These are phyloP conservation scores for Daedalea quercina DNA, from an alignment of 768 basidiomycete genomes.

Conservation along the genomic window DNA sequence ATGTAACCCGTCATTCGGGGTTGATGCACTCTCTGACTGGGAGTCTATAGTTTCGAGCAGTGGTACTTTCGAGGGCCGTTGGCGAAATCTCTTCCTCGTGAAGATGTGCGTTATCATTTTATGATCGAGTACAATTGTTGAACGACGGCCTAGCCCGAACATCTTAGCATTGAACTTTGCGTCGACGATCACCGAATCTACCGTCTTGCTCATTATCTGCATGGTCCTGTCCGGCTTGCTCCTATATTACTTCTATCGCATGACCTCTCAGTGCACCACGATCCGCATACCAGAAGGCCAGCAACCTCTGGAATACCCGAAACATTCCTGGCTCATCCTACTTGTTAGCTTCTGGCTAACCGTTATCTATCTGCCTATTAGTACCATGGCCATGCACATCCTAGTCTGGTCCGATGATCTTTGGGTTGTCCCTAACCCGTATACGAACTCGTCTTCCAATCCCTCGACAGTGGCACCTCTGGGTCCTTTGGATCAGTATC, in stretches of 20 bases:
- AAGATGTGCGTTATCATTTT: constrained; percentile 48
- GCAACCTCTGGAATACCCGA: constrained; percentile 34
- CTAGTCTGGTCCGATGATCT: constrained; percentile 74
- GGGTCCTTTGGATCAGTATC: constrained; percentile 49
- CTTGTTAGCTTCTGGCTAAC: constrained; percentile 59
- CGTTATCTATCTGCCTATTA: constrained; percentile 68
- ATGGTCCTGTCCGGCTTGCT: constrained; percentile 45
- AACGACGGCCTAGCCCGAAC: constrained; percentile 48
- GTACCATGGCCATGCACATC: constrained; percentile 71
- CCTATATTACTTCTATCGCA: constrained; percentile 53
- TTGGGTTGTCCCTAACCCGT: constrained; percentile 68
- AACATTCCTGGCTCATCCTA: constrained; percentile 48
- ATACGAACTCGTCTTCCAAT: constrained; percentile 46
- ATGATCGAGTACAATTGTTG: not conserved
- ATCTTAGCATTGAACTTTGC: constrained; percentile 70
- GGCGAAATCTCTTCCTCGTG: constrained; percentile 56
- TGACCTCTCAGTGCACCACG: constrained; percentile 40
- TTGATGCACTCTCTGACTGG: no score
- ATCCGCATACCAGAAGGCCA: constrained; percentile 49
- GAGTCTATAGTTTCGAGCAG: constrained; percentile 13
- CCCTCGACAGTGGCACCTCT: constrained; percentile 45
- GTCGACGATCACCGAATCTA: constrained; percentile 48
- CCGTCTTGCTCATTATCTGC: constrained; percentile 54
- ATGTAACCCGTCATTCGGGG: no score
- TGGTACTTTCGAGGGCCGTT: constrained; percentile 32